phyloP scores from a whole-genome alignment of 371 early-diverging fungal genomes.

The Umbelopsis sp. region DNA sequence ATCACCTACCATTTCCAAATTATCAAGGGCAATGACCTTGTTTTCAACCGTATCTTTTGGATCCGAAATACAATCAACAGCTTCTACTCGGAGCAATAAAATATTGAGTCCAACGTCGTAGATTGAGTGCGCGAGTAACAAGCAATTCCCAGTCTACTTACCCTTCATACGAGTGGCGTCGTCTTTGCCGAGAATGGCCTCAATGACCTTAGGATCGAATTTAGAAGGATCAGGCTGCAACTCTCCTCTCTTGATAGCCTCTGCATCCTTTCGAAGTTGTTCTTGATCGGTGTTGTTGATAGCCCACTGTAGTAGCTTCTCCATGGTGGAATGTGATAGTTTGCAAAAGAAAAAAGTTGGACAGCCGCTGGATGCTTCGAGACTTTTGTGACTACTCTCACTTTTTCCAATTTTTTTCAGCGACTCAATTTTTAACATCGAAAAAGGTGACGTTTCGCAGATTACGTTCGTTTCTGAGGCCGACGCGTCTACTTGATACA shows the following conservation, averaged over 20 bases:
- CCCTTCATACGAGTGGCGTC: conserved; percentile 87
- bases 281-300: conserved; percentile 78
- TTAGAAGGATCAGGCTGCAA: conserved; percentile 38
- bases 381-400: not conserved
- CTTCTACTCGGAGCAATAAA: conserved; percentile 51
- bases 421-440: not conserved
- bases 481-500: conserved; percentile 5
- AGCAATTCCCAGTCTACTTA: conserved; percentile 25
- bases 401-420: too few relatives aligned
- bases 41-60: conserved; percentile 65
- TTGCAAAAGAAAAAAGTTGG: not conserved
- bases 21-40: conserved; percentile 83
- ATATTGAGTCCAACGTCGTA: not conserved
- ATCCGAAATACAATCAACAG: conserved; percentile 65
- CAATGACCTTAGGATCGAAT: conserved; percentile 82
- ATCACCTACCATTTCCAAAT: conserved; percentile 80
- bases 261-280: conserved; percentile 67
- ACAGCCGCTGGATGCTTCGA: conserved; percentile 8
- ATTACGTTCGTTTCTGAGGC: conserved; percentile 16
- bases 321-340: conserved; percentile 41
- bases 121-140: not conserved
- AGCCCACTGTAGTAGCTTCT: conserved; percentile 88
- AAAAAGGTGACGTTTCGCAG: conserved; percentile 3
- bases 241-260: conserved; percentile 48
- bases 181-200: conserved; percentile 90